phyloP scores from a whole-genome alignment of 2,329 filamentous ascomycete species.

The Fusarium torreyae region DNA sequence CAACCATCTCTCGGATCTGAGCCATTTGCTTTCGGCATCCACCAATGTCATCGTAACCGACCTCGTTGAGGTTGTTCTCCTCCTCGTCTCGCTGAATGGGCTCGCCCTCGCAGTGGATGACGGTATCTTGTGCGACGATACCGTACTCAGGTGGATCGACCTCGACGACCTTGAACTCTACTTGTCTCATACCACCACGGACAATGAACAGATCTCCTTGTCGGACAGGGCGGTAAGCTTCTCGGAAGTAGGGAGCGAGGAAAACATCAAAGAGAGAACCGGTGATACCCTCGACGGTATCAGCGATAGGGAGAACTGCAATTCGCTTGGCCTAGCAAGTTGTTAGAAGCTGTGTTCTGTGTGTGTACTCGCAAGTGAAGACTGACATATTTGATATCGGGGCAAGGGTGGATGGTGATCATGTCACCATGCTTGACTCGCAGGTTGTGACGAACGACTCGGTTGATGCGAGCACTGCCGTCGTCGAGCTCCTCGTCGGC shows the following conservation, averaged over 20 bases:
- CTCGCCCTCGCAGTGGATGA: slow-evolving; percentile 97
- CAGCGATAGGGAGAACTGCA: slow-evolving; percentile 96
- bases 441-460: slow-evolving; percentile 97
- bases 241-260: slow-evolving; percentile 99
- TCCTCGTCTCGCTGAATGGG: slow-evolving; percentile 96
- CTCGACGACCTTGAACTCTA: slow-evolving; percentile 99
- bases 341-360: slow-evolving; percentile 25
- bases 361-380: neutral
- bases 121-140: slow-evolving; percentile 98
- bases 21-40: slow-evolving; percentile 99
- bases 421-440: slow-evolving; percentile 99
- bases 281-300: slow-evolving; percentile 97
- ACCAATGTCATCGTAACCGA: slow-evolving; percentile 99
- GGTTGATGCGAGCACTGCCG: slow-evolving; percentile 96
- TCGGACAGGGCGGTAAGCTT: slow-evolving; percentile 96
- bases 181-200: slow-evolving; percentile 97
- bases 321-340: slow-evolving; percentile 90
- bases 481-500: slow-evolving; percentile 99
- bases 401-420: slow-evolving; percentile 96
- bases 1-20: slow-evolving; percentile 98
- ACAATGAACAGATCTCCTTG: slow-evolving; percentile 99
- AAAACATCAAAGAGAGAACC: slow-evolving; percentile 99
- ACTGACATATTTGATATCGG: slow-evolving; percentile 99
- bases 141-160: slow-evolving; percentile 98
- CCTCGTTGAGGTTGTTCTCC: slow-evolving; percentile 99